Base-by-base conservation (phyloP, 2,329 filamentous ascomycete genomes). In the Aspergillus terreus region DNA sequence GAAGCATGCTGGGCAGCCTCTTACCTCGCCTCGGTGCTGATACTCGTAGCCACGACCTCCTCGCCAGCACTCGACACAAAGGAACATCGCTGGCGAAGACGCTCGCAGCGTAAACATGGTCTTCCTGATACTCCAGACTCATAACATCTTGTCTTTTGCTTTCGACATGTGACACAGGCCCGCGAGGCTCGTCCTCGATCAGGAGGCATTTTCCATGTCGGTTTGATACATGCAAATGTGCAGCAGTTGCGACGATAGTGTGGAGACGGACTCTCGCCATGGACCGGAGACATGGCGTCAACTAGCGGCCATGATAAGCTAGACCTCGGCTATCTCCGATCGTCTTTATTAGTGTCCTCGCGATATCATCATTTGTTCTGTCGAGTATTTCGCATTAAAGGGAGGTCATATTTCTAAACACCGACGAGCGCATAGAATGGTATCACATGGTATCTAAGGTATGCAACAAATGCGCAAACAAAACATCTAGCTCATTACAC, bases 131-230 rank as follows among this genome's bases (percentile, higher is more conserved):
- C 53, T 10, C 59, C 57, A 3, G 70, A 64, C 49, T 69, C 66
- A 52, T 74, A 74, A 47, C 71, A 74, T 51, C 71, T 59, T n/a
- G 71, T 74, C 59, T 75, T 74, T 32, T 71, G 67, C 54, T 71
- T 74, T 17, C 71, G 62, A 55, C 71, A 75, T 19, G 63, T 62
- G 9, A 56, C 55, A 45, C 71, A 74, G n/a, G 71, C 70, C 53
- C 66, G 65, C 21, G 63, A 63, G 46, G 63, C 63, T 36, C 63
- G 47, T n/a, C 51, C 52, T 45, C 54, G 40, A 33, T 49, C 44
- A 32, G 54, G 47, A 17, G 51, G 56, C 51, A 53, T 53, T 14
- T 11, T 21, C 6, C 15, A 17, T 2, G n/a, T 30, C 1, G 12
- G 14, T 6, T 19, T 19, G 6, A 23, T 10, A 2, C 15, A 15